Base-by-base conservation (phyloP, 495 filamentous ascomycete genomes). In the Neurospora sublineolata region DNA sequence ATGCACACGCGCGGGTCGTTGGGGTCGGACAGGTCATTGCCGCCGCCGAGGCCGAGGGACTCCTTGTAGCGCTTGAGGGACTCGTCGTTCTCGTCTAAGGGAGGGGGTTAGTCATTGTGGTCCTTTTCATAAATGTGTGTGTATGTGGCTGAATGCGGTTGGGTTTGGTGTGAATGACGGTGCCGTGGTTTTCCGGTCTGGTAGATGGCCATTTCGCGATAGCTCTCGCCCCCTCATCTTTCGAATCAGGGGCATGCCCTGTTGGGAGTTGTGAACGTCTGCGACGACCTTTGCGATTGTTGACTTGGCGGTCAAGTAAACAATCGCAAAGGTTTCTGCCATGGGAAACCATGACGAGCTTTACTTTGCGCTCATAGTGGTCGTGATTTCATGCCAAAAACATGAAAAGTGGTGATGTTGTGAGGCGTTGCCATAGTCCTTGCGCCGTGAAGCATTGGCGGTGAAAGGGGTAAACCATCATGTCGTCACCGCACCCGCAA, bases 61-160 rank as follows among this genome's bases (percentile, higher is more conserved):
- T 93, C 89, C 85, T 99, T 99, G 92, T 95, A 99, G 74, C 94
- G 92, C 81, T 94, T 90, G 77, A 99, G 89, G 73, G 94, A 93
- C 80, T 98, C 94, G 82, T 99, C 95, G 75, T 91, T 80, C 70
- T 84, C 85, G 81, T 90, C 88, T 89, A 75, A 5, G 12, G 14
- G 27, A 1, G 14, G 6, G 52, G 52, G 27, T 64, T 64, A 64
- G 52, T 33, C 27, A 60, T 72, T 60, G 78, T 78, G 69, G 73
- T 75, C 27, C 23, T 20, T 18, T 8, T 30, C 23, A 30, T 44
- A n/a, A 42, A 1, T n/a, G 23, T 42, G 58, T 20, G 10, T 8
- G n/a, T 46, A 27, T n/a, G 6, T 30, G 42, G 52, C 7, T 64
- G 41, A 11, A 44, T 44, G 52, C 52, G 14, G 30, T 64, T 64